A percentile compares a stretch with the other conserved stretches of the same genome.
Evolutionary conservation across 495 filamentous ascomycete genomes (phyloP).

Genomic region (Thermochaetoides thermophila): DNA sequence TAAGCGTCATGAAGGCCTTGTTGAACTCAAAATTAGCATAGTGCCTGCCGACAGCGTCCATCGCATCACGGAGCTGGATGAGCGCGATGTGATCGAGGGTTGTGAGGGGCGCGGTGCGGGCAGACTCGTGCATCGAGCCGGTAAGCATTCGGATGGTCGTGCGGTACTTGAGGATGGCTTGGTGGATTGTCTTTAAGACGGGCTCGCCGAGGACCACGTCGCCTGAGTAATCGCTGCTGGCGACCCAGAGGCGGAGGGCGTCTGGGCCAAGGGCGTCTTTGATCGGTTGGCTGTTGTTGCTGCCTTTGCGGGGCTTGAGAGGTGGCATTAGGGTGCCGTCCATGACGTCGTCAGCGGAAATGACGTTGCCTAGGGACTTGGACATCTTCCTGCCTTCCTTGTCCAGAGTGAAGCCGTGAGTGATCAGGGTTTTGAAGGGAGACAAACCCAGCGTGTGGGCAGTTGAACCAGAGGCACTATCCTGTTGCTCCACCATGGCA

Average conservation of each 20-base stretch:
- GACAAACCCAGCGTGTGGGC: constrained; percentile 16
- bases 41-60: constrained; percentile 40
- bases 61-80: constrained; percentile 50
- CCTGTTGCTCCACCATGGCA: constrained; percentile 17
- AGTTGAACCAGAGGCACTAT: constrained; percentile 1
- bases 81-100: constrained; percentile 63
- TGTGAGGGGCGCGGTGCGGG: constrained; percentile 27
- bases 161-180: constrained; percentile 66
- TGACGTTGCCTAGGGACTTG: constrained; percentile 87
- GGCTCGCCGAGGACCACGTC: constrained; percentile 68
- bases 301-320: constrained; percentile 27
- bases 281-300: constrained; percentile 5
- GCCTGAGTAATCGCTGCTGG: constrained; percentile 76
- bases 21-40: constrained; percentile 68
- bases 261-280: constrained; percentile 51
- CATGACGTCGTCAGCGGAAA: constrained; percentile 71
- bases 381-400: constrained; percentile 90
- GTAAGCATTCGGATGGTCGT: constrained; percentile 78
- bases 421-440: constrained; percentile 77
- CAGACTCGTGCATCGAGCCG: constrained; percentile 56
- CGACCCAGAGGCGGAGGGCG: constrained; percentile 83
- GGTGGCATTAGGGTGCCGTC: constrained; percentile 48
- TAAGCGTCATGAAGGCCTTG: constrained; percentile 57
- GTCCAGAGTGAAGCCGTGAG: constrained; percentile 90
- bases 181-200: constrained; percentile 59